phyloP scores from a whole-genome alignment of 768 basidiomycete genomes.

The Phlebiopsis gigantea region DNA sequence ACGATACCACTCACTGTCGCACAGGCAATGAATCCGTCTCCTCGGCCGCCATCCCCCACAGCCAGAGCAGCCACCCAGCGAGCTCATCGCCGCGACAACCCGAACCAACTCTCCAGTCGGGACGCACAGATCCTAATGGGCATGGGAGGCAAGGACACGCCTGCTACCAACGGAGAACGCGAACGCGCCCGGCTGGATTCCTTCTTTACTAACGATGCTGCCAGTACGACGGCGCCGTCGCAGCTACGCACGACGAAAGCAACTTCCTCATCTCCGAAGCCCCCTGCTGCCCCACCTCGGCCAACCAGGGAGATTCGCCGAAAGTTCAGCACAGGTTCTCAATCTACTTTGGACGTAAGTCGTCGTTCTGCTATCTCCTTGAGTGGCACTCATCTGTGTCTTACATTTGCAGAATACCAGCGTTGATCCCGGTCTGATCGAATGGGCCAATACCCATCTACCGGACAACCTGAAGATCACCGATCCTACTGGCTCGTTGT shows the following conservation, averaged over 20 bases:
- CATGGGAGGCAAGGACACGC: slow-evolving; percentile 33
- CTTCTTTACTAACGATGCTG: slow-evolving; percentile 43
- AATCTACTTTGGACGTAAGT: not conserved
- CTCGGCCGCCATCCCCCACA: slow-evolving; percentile 88
- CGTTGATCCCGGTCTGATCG: slow-evolving; percentile 55
- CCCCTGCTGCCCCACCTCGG: slow-evolving; percentile 45
- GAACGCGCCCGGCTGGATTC: slow-evolving; percentile 50
- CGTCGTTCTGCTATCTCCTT: not conserved
- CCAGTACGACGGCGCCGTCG: slow-evolving; percentile 29
- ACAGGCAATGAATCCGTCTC: slow-evolving; percentile 94
- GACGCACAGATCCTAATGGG: slow-evolving; percentile 76
- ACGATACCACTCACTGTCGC: slow-evolving; percentile 94
- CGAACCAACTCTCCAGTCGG: slow-evolving; percentile 72
- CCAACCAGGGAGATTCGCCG: slow-evolving; percentile 64
- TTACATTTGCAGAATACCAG: slow-evolving; percentile 7
- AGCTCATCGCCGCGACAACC: slow-evolving; percentile 80
- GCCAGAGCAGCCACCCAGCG: slow-evolving; percentile 86
- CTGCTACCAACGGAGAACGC: slow-evolving; percentile 24
- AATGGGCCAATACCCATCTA: slow-evolving; percentile 87
- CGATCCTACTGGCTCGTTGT: slow-evolving; percentile 38
- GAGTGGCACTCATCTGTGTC: not conserved
- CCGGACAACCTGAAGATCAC: slow-evolving; percentile 56
- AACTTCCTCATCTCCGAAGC: slow-evolving; percentile 13
- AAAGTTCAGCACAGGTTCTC: slow-evolving; percentile 7
- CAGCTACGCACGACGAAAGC: slow-evolving; percentile 19